Base-by-base conservation (phyloP, 2,329 filamentous ascomycete genomes). In the Thielaviopsis ethacetica region DNA sequence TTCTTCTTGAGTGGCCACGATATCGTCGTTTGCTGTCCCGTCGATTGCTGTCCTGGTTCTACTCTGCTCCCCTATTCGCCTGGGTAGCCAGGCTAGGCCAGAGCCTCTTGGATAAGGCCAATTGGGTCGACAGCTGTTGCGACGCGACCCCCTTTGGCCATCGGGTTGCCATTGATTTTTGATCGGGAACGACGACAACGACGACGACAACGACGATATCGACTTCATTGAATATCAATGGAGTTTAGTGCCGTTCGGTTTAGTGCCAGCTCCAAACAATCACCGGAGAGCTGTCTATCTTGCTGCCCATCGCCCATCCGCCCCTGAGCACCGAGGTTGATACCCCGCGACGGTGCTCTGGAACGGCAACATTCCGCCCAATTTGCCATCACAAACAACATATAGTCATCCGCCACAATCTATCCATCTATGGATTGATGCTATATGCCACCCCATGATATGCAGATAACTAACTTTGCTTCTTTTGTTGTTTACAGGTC, bases 401-500 rank as follows among this genome's bases (percentile, higher is more conserved):
- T 22, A 56, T 49, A 47, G 22, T 26, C 34, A 47, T 17, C 22
- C 17, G 13, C 13, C 17, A 26, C 15, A 12, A 9, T 12, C n/a
- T 2, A n/a, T 17, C 15, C 10, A 27, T 19, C 24, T 10, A 44
- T 44, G 17, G 38, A 44, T 44, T 57, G 50, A 53, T 38, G 17
- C 26, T 54, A 12, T 19, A 26, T 47, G n/a, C 34, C 62, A 34
- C 59, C 53, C 61, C 61, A 57, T 59, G 54, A 17, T 52, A n/a
- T 44, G 19, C 17, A 38, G 30, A 58, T 61, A 30, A 34, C 60
- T 62, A 62, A 59, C 60, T 4, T 41, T 30, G 34, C 22, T 41
- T 58, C 44, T 64, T 59, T 64, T 68, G 67, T 65, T 69, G 78
- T 71, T 89, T 70, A 80, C 72, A 97, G 91, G 91, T 97, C 78